Conservation (phyloP, 805 yeast species). For the Candida jianshihensis region DNA sequence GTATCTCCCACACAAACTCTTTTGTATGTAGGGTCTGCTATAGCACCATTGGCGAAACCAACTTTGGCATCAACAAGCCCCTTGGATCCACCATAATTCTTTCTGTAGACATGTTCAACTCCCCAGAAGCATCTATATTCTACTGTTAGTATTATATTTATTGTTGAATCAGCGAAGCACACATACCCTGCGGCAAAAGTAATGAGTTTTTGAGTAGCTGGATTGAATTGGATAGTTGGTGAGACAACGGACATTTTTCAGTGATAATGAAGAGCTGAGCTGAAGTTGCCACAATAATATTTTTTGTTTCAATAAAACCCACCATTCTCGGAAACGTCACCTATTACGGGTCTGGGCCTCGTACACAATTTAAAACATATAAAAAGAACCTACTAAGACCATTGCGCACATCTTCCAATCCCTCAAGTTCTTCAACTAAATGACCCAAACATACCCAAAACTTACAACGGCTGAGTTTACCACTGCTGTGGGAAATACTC, state of each 20-base stretch:
- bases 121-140: slow-evolving; percentile 76
- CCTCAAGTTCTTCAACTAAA: not conserved
- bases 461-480: slow-evolving; percentile 14
- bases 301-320: no score
- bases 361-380: no score
- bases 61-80: slow-evolving; percentile 74
- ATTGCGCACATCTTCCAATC: not conserved
- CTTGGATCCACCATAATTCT: slow-evolving; percentile 54
- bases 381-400: no score
- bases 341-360: not conserved
- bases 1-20: slow-evolving; percentile 73
- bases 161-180: slow-evolving; percentile 18
- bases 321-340: not conserved
- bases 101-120: slow-evolving; percentile 74
- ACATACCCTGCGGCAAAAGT: slow-evolving; percentile 57
- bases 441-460: slow-evolving; percentile 9
- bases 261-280: no score
- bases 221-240: slow-evolving; percentile 31
- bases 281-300: not conserved
- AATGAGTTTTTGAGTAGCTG: slow-evolving; percentile 43
- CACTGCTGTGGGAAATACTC: slow-evolving; percentile 57
- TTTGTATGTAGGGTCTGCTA: slow-evolving; percentile 51
- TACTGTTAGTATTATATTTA: slow-evolving; percentile 30
- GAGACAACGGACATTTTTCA: slow-evolving; percentile 25
- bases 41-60: slow-evolving; percentile 82